Evolutionary conservation across 2,329 filamentous ascomycete species (phyloP).

Genomic region (Xylariaceae sp.): DNA sequence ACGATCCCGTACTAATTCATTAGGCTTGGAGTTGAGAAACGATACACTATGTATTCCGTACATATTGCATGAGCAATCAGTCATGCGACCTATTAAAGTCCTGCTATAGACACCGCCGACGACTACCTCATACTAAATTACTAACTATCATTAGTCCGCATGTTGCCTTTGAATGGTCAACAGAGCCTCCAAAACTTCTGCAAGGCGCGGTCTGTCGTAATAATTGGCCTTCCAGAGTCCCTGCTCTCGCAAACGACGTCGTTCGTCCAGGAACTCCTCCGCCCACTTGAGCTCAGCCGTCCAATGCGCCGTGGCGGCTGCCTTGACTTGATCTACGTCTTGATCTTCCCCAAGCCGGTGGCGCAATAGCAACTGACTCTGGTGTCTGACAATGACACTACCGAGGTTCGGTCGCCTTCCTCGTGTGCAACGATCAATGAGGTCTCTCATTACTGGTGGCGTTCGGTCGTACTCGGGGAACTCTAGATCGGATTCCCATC

Average conservation of each 20-base stretch:
- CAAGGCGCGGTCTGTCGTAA: slow-evolving; percentile 44
- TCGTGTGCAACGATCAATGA: slow-evolving; percentile 49
- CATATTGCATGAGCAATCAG: background rate
- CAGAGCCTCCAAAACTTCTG: slow-evolving; percentile 37
- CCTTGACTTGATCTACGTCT: slow-evolving; percentile 32
- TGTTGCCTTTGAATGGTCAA: slow-evolving; percentile 20
- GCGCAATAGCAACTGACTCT: slow-evolving; percentile 43
- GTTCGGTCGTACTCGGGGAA: slow-evolving; percentile 50
- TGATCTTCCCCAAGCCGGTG: slow-evolving; percentile 30
- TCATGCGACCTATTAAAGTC: background rate
- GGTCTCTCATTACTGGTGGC: slow-evolving; percentile 39
- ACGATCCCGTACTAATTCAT: background rate
- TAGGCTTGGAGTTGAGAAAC: background rate
- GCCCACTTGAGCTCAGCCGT: slow-evolving; percentile 42
- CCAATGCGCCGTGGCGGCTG: slow-evolving; percentile 45
- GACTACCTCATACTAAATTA: background rate
- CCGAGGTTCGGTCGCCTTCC: slow-evolving; percentile 44
- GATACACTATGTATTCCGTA: background rate
- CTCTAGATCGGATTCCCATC: slow-evolving; percentile 49
- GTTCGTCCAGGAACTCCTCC: slow-evolving; percentile 41
- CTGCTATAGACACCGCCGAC: background rate
- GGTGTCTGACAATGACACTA: slow-evolving; percentile 40
- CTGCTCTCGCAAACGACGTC: slow-evolving; percentile 34
- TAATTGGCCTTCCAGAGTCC: slow-evolving; percentile 48
- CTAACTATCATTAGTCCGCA: background rate